Base-by-base conservation (phyloP, 345 rosid genomes). In the Carallia pectinifolia region DNA sequence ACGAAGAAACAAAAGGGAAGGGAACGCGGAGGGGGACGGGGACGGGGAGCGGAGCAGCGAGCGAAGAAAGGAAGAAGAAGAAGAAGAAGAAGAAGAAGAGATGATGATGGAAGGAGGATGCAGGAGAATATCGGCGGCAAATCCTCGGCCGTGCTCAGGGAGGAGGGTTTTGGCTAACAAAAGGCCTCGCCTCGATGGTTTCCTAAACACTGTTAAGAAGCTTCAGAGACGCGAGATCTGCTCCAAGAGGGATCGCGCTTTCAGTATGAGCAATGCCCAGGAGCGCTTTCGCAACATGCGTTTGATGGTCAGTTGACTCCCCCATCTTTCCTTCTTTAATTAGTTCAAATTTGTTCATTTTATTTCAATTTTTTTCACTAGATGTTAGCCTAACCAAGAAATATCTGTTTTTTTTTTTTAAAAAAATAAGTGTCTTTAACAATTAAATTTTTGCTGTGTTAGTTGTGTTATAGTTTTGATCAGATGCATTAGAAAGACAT, bases 221-320 rank as follows among this genome's bases (percentile, higher is more conserved):
- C 88, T 93, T 38, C 98, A 89, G 73, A 83, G 93, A 68, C 81
- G 93, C 29, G 97, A 90, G 80, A 93, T 90, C 73, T 81, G 87
- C 19, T 93, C 92, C 37, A 88, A 85, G 71, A 80, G 79, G 62
- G 86, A 87, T 78, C 97, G 96, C 7, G 85, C 86, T 75, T 93
- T 90, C 84, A 83, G 88, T 69, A 85, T 89, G 72, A 87, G 84
- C 79, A 87, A 92, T 16, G 87, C 97, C 40, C 93, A 87, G 70
- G 98, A 93, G 74, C 73, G 96, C 52, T 93, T 93, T 81, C 93
- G 97, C 68, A 89, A 90, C 65, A 86, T 93, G 81, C 95, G 91
- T 36, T 85, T 93, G 77, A 74, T 54, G 77, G 77, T 73, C 10
- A 16, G 23, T 52, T 7, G 27, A 4, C 5, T 33, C 29, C 50